A percentile compares a stretch with the other conserved stretches of the same genome.
phyloP scores from a whole-genome alignment of 306 rosid genomes.

The Vigna trinervia region DNA sequence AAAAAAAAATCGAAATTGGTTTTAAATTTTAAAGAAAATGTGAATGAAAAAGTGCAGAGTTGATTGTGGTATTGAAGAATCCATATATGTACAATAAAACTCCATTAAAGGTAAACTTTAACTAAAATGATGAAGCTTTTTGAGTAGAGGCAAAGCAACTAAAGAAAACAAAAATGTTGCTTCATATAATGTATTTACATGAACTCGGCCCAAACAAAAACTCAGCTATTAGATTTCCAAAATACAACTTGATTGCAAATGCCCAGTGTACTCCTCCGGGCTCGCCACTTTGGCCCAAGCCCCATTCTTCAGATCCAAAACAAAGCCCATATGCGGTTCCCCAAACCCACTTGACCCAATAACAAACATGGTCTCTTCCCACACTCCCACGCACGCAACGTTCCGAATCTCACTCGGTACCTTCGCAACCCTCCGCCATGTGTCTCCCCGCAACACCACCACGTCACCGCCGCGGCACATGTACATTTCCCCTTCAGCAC shows the following conservation, averaged over 20 bases:
- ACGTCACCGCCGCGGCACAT: constrained; percentile 56
- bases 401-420: constrained; percentile 57
- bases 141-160: neutral
- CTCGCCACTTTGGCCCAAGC: constrained; percentile 54
- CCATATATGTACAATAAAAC: neutral
- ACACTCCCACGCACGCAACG: constrained; percentile 45
- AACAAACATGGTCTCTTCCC: constrained; percentile 49
- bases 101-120: neutral
- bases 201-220: neutral
- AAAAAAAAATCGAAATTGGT: no score
- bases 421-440: constrained; percentile 52
- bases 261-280: constrained; percentile 55
- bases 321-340: constrained; percentile 55
- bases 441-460: constrained; percentile 20
- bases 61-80: no score
- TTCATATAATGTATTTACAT: neutral
- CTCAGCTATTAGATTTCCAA: constrained; percentile 54
- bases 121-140: neutral
- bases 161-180: constrained; percentile 37
- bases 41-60: no score
- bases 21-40: no score
- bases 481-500: constrained; percentile 42
- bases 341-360: constrained; percentile 61
- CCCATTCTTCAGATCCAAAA: constrained; percentile 40
- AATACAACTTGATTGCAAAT: constrained; percentile 66